Evolutionary conservation across 1,139 yeast genomes (phyloP).

Genomic region (Kurtzmaniella quercitrusa): DNA sequence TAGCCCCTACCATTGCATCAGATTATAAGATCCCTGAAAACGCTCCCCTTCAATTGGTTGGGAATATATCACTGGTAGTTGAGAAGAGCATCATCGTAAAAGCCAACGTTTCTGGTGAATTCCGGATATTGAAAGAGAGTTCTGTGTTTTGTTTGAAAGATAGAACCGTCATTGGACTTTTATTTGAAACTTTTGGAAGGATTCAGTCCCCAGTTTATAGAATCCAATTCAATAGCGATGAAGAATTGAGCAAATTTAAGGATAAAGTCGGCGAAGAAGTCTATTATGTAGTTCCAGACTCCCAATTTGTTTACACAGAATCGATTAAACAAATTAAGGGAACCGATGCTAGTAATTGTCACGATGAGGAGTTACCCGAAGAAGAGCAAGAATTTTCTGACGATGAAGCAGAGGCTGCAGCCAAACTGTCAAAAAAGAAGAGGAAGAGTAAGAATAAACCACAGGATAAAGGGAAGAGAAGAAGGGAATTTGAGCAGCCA

Average conservation of each 20-base stretch:
- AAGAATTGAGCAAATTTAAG: conserved; percentile 44
- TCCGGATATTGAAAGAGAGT: conserved; percentile 74
- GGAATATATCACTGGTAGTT: conserved; percentile 65
- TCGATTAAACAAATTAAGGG: conserved; percentile 69
- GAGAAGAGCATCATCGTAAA: conserved; percentile 70
- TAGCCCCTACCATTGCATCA: conserved; percentile 66
- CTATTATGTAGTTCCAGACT: conserved; percentile 74
- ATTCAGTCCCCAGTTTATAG: conserved; percentile 81
- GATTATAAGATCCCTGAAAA: conserved; percentile 53
- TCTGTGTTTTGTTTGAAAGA: conserved; percentile 79
- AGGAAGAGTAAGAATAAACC: conserved; percentile 34
- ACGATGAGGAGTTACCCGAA: conserved; percentile 90
- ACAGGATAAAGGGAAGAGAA: conserved; percentile 9
- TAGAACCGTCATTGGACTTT: conserved; percentile 68
- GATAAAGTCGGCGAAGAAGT: conserved; percentile 54
- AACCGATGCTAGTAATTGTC: conserved; percentile 90
- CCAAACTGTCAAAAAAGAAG: conserved; percentile 55
- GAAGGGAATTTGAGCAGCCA: neutral
- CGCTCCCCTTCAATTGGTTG: conserved; percentile 71
- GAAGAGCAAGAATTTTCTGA: conserved; percentile 95
- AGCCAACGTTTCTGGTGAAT: conserved; percentile 81
- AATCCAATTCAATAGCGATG: conserved; percentile 58
- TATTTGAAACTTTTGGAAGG: conserved; percentile 89
- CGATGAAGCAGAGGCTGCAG: conserved; percentile 72
- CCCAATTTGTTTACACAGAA: conserved; percentile 76